Evolutionary conservation across 768 basidiomycete species (phyloP).

Genomic region (Pleurotus pulmonarius): DNA sequence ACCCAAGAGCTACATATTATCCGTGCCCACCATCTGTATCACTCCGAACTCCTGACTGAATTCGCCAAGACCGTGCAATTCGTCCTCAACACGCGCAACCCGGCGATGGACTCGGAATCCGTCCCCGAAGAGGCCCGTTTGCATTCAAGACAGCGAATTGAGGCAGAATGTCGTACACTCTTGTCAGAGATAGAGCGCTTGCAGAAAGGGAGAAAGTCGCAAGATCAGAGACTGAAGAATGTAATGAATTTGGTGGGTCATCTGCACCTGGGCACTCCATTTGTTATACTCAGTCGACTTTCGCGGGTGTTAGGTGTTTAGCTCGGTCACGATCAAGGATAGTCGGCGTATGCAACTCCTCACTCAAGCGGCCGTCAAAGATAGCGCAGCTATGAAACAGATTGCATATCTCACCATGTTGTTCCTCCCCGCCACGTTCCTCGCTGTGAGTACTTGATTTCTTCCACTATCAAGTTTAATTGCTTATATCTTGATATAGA

Average conservation of each 20-base stretch:
- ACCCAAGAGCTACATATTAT: constrained; percentile 57
- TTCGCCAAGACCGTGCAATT: constrained; percentile 52
- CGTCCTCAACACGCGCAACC: constrained; percentile 45
- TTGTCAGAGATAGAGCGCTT: constrained; percentile 47
- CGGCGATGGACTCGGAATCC: constrained; percentile 38
- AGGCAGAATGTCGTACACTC: constrained; percentile 46
- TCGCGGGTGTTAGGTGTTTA: constrained; percentile 33
- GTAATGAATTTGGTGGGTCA: constrained; percentile 43
- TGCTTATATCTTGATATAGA: constrained; percentile 18
- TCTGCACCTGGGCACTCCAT: background rate
- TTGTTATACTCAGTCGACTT: background rate
- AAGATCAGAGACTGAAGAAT: constrained; percentile 43
- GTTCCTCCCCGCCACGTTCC: constrained; percentile 56
- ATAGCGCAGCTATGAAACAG: constrained; percentile 43
- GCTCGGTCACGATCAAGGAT: constrained; percentile 44
- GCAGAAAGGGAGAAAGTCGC: constrained; percentile 35
- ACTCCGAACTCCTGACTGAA: constrained; percentile 50
- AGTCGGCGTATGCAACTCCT: constrained; percentile 37
- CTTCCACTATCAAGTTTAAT: background rate
- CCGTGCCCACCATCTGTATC: constrained; percentile 57
- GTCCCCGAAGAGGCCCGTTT: background rate
- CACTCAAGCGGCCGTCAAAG: constrained; percentile 38
- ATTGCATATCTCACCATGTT: constrained; percentile 60
- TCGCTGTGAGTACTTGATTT: constrained; percentile 27
- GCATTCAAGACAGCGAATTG: background rate